phyloP scores from a whole-genome alignment of 371 early-diverging fungal genomes.

The Rhizopus delemar region DNA sequence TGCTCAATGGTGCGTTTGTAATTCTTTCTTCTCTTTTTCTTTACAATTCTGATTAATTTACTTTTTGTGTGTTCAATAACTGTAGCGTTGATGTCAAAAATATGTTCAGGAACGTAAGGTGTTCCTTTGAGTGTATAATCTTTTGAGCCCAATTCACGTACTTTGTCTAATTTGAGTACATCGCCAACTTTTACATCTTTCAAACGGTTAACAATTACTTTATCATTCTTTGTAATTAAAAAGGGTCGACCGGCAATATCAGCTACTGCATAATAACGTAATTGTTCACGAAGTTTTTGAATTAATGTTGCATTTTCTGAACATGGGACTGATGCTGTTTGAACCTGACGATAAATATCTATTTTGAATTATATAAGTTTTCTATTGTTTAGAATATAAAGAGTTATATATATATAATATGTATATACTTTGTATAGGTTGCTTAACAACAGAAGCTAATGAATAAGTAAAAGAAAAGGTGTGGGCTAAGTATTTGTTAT shows the following conservation, averaged over 20 bases:
- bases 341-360: conserved; percentile 24
- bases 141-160: conserved; percentile 85
- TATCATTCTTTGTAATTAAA: conserved; percentile 85
- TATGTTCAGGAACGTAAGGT: conserved; percentile 77
- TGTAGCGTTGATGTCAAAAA: conserved; percentile 78
- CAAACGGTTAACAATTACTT: conserved; percentile 82
- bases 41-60: conserved; percentile 73
- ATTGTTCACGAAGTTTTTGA: conserved; percentile 56
- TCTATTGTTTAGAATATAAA: background rate
- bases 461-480: background rate
- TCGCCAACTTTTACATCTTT: conserved; percentile 84
- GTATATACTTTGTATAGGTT: conserved; percentile 32
- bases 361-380: background rate
- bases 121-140: conserved; percentile 86
- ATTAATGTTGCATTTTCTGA: conserved; percentile 15
- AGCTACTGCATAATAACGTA: conserved; percentile 81
- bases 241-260: conserved; percentile 88
- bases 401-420: background rate
- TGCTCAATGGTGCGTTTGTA: conserved; percentile 74
- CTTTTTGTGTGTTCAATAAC: conserved; percentile 91
- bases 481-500: background rate
- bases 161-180: conserved; percentile 81
- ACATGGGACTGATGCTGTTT: conserved; percentile 12
- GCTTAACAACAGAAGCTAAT: conserved; percentile 17
- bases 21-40: conserved; percentile 88